phyloP scores from a whole-genome alignment of 2,329 filamentous ascomycete genomes.

The Ambrosiella beaveri region DNA sequence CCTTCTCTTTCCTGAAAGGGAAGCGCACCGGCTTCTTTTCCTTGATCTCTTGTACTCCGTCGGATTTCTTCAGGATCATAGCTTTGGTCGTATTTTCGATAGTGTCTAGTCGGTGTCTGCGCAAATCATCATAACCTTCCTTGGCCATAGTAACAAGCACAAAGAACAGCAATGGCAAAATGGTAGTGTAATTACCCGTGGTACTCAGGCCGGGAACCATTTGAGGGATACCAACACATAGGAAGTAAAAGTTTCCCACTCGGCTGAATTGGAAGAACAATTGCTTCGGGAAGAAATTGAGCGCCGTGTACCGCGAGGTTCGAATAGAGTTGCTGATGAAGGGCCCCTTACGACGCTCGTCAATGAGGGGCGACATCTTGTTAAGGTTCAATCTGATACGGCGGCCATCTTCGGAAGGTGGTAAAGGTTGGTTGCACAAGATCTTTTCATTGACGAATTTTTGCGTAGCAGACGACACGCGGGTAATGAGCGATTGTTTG shows the following conservation, averaged over 20 bases:
- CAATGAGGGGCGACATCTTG: slow-evolving; percentile 25
- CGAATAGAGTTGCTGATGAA: slow-evolving; percentile 50
- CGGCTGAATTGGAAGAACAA: slow-evolving; percentile 74
- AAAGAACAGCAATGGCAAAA: slow-evolving; percentile 58
- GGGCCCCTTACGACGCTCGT: slow-evolving; percentile 30
- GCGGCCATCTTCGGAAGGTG: slow-evolving; percentile 53
- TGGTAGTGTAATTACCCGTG: slow-evolving; percentile 57
- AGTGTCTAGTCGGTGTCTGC: slow-evolving; percentile 63
- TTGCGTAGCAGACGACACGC: not conserved
- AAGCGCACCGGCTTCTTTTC: slow-evolving; percentile 6
- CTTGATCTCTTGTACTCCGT: not conserved
- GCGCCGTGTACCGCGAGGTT: slow-evolving; percentile 66
- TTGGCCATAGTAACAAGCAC: slow-evolving; percentile 67
- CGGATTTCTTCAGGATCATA: slow-evolving; percentile 20
- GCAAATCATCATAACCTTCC: slow-evolving; percentile 74
- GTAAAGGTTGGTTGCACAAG: slow-evolving; percentile 48
- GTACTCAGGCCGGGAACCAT: slow-evolving; percentile 61
- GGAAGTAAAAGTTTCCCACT: slow-evolving; percentile 73
- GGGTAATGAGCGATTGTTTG: not conserved
- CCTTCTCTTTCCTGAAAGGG: slow-evolving; percentile 22
- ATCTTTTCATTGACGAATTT: slow-evolving; percentile 28
- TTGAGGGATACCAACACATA: slow-evolving; percentile 68
- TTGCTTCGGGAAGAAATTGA: slow-evolving; percentile 74
- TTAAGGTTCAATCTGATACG: slow-evolving; percentile 27
- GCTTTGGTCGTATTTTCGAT: slow-evolving; percentile 51